Conservation (phyloP, 768 basidiomycete species). For the Tremella fuciformis region DNA sequence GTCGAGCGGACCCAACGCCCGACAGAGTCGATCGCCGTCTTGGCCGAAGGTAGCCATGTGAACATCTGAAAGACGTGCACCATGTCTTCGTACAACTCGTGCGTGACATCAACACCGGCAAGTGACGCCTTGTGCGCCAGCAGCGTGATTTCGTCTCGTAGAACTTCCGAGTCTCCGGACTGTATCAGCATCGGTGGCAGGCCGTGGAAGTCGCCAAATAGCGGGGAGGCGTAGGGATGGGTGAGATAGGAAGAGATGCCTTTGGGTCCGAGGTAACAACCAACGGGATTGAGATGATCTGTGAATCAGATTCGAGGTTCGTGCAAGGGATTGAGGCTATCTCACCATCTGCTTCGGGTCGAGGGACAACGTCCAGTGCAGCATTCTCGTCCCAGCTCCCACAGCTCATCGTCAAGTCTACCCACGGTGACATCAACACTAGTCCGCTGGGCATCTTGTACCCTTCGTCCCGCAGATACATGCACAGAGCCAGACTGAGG, state of each 20-base stretch:
- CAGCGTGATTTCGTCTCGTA: conserved; percentile 89
- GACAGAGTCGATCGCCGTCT: conserved; percentile 41
- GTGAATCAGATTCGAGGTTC: conserved; percentile 52
- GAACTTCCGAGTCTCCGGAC: conserved; percentile 87
- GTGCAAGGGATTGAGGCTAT: not conserved
- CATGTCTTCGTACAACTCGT: conserved; percentile 87
- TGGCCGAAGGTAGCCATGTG: conserved; percentile 57
- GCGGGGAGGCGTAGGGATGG: conserved; percentile 88
- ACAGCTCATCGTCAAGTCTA: conserved; percentile 95
- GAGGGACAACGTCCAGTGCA: conserved; percentile 49
- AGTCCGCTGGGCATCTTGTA: conserved; percentile 81
- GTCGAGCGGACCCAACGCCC: conserved; percentile 39
- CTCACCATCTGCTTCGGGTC: conserved; percentile 49
- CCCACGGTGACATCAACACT: conserved; percentile 92
- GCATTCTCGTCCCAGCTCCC: conserved; percentile 97
- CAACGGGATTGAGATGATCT: conserved; percentile 88
- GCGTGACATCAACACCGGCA: conserved; percentile 77
- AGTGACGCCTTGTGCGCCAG: conserved; percentile 88
- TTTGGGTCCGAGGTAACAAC: conserved; percentile 75
- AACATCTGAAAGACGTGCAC: conserved; percentile 91
- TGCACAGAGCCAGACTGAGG: conserved; percentile 73
- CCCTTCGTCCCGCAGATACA: conserved; percentile 90
- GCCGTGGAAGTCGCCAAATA: conserved; percentile 83
- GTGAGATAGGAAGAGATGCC: conserved; percentile 75
- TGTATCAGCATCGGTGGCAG: conserved; percentile 89